Evolutionary conservation across 2,329 filamentous ascomycete species (phyloP).

Genomic region (Fusarium scirpi): DNA sequence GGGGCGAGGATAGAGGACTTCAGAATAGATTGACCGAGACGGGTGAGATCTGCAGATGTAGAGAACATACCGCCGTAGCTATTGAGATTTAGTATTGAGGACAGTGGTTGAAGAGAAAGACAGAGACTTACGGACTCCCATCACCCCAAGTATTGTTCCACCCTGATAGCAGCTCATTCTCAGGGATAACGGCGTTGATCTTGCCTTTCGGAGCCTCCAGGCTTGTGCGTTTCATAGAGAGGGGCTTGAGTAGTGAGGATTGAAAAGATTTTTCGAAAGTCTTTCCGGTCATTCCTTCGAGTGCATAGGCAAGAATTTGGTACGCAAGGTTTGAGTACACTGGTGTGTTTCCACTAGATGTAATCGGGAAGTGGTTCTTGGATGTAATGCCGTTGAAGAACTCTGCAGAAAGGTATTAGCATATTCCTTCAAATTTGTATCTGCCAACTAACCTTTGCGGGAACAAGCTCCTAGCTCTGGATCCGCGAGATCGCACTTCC

Average conservation of each 20-base stretch:
- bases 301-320: conserved; percentile 18
- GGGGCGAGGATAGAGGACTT: conserved; percentile 1
- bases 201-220: background rate
- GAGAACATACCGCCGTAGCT: conserved; percentile 24
- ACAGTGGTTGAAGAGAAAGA: accelerated
- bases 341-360: conserved; percentile 8
- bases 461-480: background rate
- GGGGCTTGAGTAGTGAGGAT: background rate
- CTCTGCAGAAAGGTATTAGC: background rate
- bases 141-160: background rate
- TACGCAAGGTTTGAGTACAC: conserved; percentile 17
- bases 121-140: background rate
- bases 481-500: background rate
- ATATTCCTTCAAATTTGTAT: accelerated
- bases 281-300: conserved; percentile 12
- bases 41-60: conserved; percentile 4
- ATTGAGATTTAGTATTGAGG: accelerated
- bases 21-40: conserved; percentile 17
- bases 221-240: background rate
- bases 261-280: background rate
- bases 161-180: background rate
- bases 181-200: conserved; percentile 1
- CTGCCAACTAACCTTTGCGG: background rate
- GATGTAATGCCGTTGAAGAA: conserved; percentile 2
- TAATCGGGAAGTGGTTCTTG: background rate